Evolutionary conservation across 306 rosid species (phyloP), one percentile per base, ranked within the genome.

Genomic region (Quercus engelmannii): DNA sequence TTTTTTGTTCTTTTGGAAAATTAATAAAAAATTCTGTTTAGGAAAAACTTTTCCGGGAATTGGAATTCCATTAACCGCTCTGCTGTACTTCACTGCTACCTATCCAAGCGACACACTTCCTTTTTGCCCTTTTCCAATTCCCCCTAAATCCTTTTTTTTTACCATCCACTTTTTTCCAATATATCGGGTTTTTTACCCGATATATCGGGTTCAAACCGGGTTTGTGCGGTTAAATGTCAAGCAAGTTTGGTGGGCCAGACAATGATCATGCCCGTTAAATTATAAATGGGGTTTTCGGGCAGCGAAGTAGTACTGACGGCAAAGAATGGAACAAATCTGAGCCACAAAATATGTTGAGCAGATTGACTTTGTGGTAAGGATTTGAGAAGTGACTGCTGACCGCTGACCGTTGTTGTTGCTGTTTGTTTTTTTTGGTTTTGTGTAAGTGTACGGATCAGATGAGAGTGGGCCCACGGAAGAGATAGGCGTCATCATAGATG

Each of bases 261-360:
- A 41, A 2, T 49, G 52, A 71, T 55, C 23, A 38, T 74, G 55
- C 19, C 81, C 71, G 75, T 11, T 21, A 75, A 54, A 41, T 19
- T 19, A 4, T 1, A 0, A 26, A 23, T 21, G 65, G 15, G 28
- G 58, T 28, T 9, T 30, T 59, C 57, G 78, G 85, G 78, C 84
- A 80, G 69, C 15, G 55, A 13, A n/a, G 3, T 49, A 11, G 33
- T 6, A 68, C 69, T 77, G 85, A 70, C 80, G 55, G 83, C 23
- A 10, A 25, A 52, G 21, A 14, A 3, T 5, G 59, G 74, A 68
- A 5, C 31, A 20, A 78, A 83, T 81, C 68, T 78, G 56, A 80
- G 38, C 89, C 83, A 72, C 65, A 20, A 28, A 30, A 17, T 71
- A 6, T 18, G 76, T 57, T 77, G 87, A 77, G 77, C 74, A 83